A percentile compares a stretch with the other conserved stretches of the same genome.
These are phyloP conservation scores for Alternaria metachromatica DNA, from an alignment of 2,329 filamentous ascomycete species.

Conservation along the genomic window DNA sequence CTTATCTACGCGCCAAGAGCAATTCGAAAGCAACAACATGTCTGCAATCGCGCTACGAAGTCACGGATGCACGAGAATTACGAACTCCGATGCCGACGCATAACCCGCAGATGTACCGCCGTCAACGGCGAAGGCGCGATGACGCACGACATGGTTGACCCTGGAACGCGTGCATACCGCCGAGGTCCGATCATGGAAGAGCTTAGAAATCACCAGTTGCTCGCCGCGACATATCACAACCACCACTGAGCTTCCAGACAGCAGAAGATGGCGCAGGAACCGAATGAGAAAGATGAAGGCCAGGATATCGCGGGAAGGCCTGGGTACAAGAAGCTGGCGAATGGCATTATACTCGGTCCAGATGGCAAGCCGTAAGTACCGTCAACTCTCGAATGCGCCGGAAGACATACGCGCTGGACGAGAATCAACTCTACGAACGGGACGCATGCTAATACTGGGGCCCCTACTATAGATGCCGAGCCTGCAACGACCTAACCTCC, in stretches of 20 bases:
- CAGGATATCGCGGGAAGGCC: slow-evolving; percentile 35
- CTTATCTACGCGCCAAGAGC: not conserved
- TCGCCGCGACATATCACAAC: not conserved
- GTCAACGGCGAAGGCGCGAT: not conserved
- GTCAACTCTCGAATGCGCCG: slow-evolving; percentile 21
- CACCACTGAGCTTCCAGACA: not conserved
- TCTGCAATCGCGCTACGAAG: not conserved
- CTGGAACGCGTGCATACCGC: slow-evolving; percentile 8
- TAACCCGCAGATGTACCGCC: not conserved
- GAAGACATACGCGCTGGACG: not conserved
- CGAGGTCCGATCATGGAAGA: slow-evolving; percentile 18
- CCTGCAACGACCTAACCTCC: slow-evolving; percentile 68
- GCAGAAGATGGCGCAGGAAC: slow-evolving; percentile 29
- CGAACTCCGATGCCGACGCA: not conserved
- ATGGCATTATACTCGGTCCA: slow-evolving; percentile 76
- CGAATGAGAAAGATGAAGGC: slow-evolving; percentile 30
- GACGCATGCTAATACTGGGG: not conserved
- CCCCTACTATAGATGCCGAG: slow-evolving; percentile 64
- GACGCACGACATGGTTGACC: slow-evolving; percentile 15
- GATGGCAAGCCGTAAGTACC: slow-evolving; percentile 81
- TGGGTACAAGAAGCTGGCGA: slow-evolving; percentile 65
- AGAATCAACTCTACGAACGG: not conserved
- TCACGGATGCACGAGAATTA: not conserved
- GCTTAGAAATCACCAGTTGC: slow-evolving; percentile 29
- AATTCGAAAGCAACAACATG: not conserved